Base-by-base conservation (phyloP, 2,329 filamentous ascomycete species). In the Penicillium sp. region DNA sequence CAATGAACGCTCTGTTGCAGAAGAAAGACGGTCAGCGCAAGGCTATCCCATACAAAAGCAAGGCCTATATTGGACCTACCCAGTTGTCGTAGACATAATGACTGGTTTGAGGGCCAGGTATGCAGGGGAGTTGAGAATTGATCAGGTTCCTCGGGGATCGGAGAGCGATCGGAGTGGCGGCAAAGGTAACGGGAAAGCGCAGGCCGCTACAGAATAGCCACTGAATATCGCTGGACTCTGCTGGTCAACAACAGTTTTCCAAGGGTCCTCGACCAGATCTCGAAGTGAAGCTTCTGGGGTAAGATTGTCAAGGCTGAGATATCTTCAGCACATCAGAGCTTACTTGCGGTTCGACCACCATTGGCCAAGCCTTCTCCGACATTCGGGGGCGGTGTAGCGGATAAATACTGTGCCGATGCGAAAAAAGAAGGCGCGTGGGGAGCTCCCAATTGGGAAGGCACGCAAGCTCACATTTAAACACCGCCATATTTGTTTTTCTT, bases 1-100 rank as follows among this genome's bases (percentile, higher is more conserved):
- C 91, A 63, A 97, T 82, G 76, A 98, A 98, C 52, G 89, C 88
- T 58, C 90, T 81, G 43, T 43, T 38, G 11, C 40, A 44, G 37
- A 29, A 22, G n/a, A 37, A 11, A 26, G 2, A 13, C 8, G 11
- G 36, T 58, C 36, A 58, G 55, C 45, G n/a, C 32, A 50, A n/a
- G 37, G 20, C 8, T 20, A 29, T 34, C 10, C 14, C n/a, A 13
- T 6, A 37, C 5, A 24, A 14, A 11, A 7, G 22, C 20, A 29
- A 27, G 6, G 5, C n/a, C 18, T 14, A 32, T 7, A 8, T 23
- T 35, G 3, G 40, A 42, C 67, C 51, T 63, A 77, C 74, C 74
- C 74, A 52, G 70, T 66, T 45, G 74, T 82, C 51, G 78, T 80
- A 38, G 78, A 71, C 78, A 81, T 81, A 34, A 41, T 52, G 44